These are phyloP conservation scores for Trichoderma arundinaceum DNA, from an alignment of 2,329 filamentous ascomycete species.

Conservation along the genomic window DNA sequence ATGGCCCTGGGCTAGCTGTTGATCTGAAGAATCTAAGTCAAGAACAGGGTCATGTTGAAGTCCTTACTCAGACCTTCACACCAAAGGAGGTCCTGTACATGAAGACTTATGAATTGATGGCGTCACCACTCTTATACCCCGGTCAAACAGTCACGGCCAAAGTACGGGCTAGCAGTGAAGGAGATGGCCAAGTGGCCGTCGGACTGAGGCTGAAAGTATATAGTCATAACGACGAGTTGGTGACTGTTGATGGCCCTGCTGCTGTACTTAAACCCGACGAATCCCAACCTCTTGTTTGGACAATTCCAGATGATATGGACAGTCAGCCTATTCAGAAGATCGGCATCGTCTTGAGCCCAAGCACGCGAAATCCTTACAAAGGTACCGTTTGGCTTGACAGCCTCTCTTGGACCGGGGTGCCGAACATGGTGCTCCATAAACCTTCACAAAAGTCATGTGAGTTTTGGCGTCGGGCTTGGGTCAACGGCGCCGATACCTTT, in stretches of 20 bases:
- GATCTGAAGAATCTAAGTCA: neutral
- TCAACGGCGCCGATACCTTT: slow-evolving; percentile 23
- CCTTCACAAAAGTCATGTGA: slow-evolving; percentile 4
- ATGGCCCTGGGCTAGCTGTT: slow-evolving; percentile 23
- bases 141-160: slow-evolving; percentile 24
- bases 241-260: slow-evolving; percentile 2
- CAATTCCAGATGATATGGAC: slow-evolving; percentile 26
- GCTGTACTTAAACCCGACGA: neutral
- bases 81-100: slow-evolving; percentile 28
- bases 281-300: neutral
- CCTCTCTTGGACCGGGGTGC: slow-evolving; percentile 29
- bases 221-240: slow-evolving; percentile 17
- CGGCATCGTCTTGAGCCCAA: slow-evolving; percentile 11
- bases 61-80: slow-evolving; percentile 30
- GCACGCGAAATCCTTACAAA: neutral
- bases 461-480: slow-evolving; percentile 32
- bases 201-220: slow-evolving; percentile 25
- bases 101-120: slow-evolving; percentile 32
- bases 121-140: slow-evolving; percentile 31
- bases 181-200: neutral
- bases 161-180: neutral
- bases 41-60: slow-evolving; percentile 16
- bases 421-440: slow-evolving; percentile 23
- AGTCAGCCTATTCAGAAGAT: slow-evolving; percentile 31
- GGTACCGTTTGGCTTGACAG: slow-evolving; percentile 31